Percentiles rank a stretch among this genome's conserved stretches.
phyloP scores from a whole-genome alignment of 495 filamentous ascomycete species.

The Penicillium argentinense region DNA sequence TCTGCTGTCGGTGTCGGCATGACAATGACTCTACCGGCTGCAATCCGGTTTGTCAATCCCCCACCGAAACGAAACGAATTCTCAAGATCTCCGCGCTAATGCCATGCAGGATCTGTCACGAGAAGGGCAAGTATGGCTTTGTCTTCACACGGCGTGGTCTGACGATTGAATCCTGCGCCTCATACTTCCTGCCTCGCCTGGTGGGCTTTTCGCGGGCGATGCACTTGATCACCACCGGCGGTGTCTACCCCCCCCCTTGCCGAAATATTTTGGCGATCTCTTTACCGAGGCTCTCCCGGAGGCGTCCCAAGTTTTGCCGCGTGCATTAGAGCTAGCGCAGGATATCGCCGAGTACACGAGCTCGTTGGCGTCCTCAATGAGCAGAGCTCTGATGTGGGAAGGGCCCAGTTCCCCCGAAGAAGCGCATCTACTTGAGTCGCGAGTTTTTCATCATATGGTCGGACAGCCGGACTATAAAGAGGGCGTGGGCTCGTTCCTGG shows the following conservation, averaged over 20 bases:
- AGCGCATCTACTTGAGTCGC: constrained; percentile 56
- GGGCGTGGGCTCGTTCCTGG: constrained; percentile 42
- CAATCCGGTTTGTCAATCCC: too few relatives aligned
- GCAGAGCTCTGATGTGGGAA: constrained; percentile 57
- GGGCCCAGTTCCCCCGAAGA: constrained; percentile 50
- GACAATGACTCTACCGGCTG: constrained; percentile 61
- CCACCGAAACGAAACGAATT: too few relatives aligned
- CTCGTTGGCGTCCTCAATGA: constrained; percentile 48
- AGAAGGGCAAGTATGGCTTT: constrained; percentile 54
- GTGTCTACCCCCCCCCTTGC: constrained; percentile 33
- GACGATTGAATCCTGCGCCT: constrained; percentile 56
- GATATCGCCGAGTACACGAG: constrained; percentile 55
- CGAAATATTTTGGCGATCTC: constrained; percentile 47
- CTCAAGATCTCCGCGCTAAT: not conserved
- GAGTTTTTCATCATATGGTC: constrained; percentile 55
- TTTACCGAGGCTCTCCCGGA: constrained; percentile 52
- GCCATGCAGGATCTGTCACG: constrained; percentile 37
- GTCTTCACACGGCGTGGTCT: constrained; percentile 60
- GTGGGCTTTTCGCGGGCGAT: constrained; percentile 55
- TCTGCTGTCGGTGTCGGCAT: constrained; percentile 63
- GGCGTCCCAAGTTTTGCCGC: constrained; percentile 47
- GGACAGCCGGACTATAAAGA: constrained; percentile 41
- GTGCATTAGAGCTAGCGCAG: constrained; percentile 52
- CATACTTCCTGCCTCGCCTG: constrained; percentile 61
- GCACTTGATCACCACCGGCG: constrained; percentile 41